A percentile compares a stretch with the other conserved stretches of the same genome.
phyloP scores from a whole-genome alignment of 768 basidiomycete genomes.

The Hirschioporus abietinus region DNA sequence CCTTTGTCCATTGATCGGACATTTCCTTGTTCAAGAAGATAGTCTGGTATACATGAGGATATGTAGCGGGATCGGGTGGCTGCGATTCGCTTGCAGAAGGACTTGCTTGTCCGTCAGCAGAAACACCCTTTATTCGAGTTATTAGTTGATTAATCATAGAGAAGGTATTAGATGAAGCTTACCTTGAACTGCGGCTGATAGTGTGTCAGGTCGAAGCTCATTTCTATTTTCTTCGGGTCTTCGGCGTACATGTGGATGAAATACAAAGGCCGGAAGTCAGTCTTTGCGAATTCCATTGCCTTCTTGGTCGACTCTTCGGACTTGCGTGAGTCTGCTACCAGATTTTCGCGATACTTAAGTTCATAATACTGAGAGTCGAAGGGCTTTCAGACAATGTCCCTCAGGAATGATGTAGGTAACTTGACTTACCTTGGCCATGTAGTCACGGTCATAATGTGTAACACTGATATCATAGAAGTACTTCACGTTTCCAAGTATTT shows the following conservation, averaged over 20 bases:
- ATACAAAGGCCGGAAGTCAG: constrained; percentile 39
- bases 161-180: background rate
- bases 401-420: background rate
- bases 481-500: constrained; percentile 38
- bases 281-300: constrained; percentile 28
- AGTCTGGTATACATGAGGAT: constrained; percentile 42
- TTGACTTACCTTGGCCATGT: constrained; percentile 39
- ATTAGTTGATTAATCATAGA: background rate
- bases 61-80: background rate
- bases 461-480: constrained; percentile 33
- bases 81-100: background rate
- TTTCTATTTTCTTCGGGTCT: constrained; percentile 43
- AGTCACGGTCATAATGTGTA: constrained; percentile 30
- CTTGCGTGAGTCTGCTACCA: constrained; percentile 22
- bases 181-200: constrained; percentile 39
- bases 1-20: constrained; percentile 36
- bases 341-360: constrained; percentile 24
- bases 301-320: constrained; percentile 18
- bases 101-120: background rate
- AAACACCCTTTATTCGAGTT: background rate
- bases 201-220: constrained; percentile 46
- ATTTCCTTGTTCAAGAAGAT: constrained; percentile 42
- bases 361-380: constrained; percentile 32
- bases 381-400: background rate
- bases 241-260: constrained; percentile 39